Percentiles rank a stretch among this genome's conserved stretches.
These are phyloP conservation scores for Candida yuanshanica DNA, from an alignment of 805 yeast species.

Conservation along the genomic window DNA sequence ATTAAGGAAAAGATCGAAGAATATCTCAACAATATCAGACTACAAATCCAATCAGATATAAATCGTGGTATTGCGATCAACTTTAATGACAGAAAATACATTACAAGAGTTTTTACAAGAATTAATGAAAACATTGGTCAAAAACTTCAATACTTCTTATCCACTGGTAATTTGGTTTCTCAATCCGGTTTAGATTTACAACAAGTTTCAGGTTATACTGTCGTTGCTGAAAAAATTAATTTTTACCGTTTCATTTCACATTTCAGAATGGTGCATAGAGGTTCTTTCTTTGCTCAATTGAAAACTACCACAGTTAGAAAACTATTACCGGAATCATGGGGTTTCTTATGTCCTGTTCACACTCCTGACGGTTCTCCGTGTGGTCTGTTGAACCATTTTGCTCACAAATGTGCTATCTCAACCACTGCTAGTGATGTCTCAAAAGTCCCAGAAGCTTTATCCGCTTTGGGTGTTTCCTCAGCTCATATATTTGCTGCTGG, in stretches of 20 bases:
- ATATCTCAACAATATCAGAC: constrained; percentile 65
- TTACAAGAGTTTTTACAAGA: constrained; percentile 70
- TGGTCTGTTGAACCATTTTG: constrained; percentile 93
- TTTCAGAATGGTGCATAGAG: constrained; percentile 99
- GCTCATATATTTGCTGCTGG: constrained; percentile 82
- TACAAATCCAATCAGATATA: constrained; percentile 74
- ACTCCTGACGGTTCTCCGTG: constrained; percentile 99
- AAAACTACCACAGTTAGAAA: constrained; percentile 97
- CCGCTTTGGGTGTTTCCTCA: constrained; percentile 74
- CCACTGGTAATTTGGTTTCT: constrained; percentile 95
- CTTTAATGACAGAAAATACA: constrained; percentile 78
- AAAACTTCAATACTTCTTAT: constrained; percentile 87
- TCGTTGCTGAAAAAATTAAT: constrained; percentile 97
- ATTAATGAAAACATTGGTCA: constrained; percentile 92
- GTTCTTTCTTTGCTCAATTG: constrained; percentile 96
- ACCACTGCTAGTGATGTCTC: constrained; percentile 73
- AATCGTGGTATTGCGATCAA: constrained; percentile 76
- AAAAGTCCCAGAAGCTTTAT: constrained; percentile 58
- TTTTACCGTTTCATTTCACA: constrained; percentile 97
- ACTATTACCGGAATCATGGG: constrained; percentile 97
- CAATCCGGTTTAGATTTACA: constrained; percentile 97
- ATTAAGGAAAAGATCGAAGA: constrained; percentile 95
- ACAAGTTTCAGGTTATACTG: constrained; percentile 97
- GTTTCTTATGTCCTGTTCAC: constrained; percentile 97
- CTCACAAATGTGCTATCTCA: constrained; percentile 89